Conservation (phyloP, 768 basidiomycete species). For the Fomitopsis serialis region DNA sequence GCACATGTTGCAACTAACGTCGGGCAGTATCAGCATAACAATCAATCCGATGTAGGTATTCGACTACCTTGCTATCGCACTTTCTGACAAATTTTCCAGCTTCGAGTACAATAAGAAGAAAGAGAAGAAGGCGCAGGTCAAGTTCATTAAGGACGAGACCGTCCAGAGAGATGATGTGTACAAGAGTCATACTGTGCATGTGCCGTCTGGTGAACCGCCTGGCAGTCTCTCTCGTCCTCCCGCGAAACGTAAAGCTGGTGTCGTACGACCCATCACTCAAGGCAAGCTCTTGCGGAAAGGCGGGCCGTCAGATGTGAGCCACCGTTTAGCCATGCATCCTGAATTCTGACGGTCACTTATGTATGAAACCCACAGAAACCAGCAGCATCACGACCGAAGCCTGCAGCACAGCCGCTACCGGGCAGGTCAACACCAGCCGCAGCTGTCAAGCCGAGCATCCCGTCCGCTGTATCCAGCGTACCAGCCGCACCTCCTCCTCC, state of each 20-base stretch:
- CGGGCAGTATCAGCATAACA: slow-evolving; percentile 64
- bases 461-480: slow-evolving; percentile 32
- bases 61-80: not conserved
- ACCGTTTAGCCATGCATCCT: not conserved
- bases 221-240: slow-evolving; percentile 77
- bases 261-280: slow-evolving; percentile 77
- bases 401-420: slow-evolving; percentile 59
- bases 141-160: slow-evolving; percentile 86
- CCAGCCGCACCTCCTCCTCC: slow-evolving; percentile 42
- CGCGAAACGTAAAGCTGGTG: slow-evolving; percentile 83
- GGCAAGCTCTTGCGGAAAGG: slow-evolving; percentile 77
- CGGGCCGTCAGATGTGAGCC: slow-evolving; percentile 51
- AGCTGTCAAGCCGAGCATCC: slow-evolving; percentile 26
- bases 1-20: slow-evolving; percentile 75
- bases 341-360: not conserved
- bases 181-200: slow-evolving; percentile 89
- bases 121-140: slow-evolving; percentile 86
- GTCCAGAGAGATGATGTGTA: slow-evolving; percentile 75
- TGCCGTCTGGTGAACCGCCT: slow-evolving; percentile 83
- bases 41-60: slow-evolving; percentile 71
- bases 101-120: slow-evolving; percentile 95
- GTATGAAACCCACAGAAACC: slow-evolving; percentile 35
- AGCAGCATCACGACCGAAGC: slow-evolving; percentile 37
- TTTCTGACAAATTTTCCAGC: slow-evolving; percentile 32
- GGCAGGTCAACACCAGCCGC: slow-evolving; percentile 43